phyloP scores from a whole-genome alignment of 352 stramenopile species.

The Phytophthora brassicae region DNA sequence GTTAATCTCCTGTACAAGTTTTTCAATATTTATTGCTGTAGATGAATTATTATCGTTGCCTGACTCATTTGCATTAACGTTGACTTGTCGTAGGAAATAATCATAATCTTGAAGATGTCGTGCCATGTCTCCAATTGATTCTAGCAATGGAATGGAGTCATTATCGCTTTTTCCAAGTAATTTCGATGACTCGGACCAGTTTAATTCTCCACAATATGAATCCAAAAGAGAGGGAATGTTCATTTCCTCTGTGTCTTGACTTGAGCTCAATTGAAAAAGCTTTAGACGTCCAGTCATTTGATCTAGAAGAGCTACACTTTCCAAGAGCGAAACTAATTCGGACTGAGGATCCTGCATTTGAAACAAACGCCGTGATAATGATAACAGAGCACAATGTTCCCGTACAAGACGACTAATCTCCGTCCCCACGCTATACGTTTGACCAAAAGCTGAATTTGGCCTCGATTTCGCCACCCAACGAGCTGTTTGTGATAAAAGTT shows the following conservation, averaged over 20 bases:
- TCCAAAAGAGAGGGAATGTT: conserved; percentile 10
- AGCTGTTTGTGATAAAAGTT: conserved; percentile 52
- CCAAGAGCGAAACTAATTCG: conserved; percentile 52
- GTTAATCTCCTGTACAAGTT: conserved; percentile 37
- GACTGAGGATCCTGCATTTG: conserved; percentile 49
- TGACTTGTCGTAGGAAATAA: conserved; percentile 44
- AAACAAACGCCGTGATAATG: conserved; percentile 50
- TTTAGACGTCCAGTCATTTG: conserved; percentile 31
- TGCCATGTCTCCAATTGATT: conserved; percentile 53
- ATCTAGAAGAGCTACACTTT: conserved; percentile 57
- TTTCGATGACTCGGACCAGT: conserved; percentile 3
- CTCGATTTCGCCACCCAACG: conserved; percentile 50
- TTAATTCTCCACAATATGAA: conserved; percentile 1
- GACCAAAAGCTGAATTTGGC: conserved; percentile 3
- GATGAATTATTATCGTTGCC: conserved; percentile 9
- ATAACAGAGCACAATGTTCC: conserved; percentile 58
- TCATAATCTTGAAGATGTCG: conserved; percentile 69
- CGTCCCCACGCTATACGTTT: conserved; percentile 33
- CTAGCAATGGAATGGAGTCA: conserved; percentile 33
- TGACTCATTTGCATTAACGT: conserved; percentile 4
- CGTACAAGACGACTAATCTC: conserved; percentile 57
- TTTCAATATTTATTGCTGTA: conserved; percentile 34
- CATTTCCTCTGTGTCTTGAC: conserved; percentile 7
- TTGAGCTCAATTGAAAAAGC: conserved; percentile 29
- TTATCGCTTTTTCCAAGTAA: conserved; percentile 20